Conservation (phyloP, 1,284 basidiomycete genomes). For the Hymenochaete sp. region DNA sequence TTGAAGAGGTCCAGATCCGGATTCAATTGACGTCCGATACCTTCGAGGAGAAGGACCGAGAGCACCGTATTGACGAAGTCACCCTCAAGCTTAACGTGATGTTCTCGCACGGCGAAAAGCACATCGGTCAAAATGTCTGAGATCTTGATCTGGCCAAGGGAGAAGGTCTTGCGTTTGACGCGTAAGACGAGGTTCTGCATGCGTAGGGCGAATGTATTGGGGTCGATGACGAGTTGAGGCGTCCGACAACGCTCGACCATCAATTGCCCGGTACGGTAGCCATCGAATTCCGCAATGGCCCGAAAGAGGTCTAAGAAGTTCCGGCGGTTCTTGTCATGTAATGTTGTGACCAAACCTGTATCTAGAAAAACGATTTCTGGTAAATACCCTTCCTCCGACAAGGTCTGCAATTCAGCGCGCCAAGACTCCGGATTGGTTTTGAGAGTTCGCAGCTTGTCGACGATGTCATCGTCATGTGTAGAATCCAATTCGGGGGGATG, state of each 20-base stretch:
- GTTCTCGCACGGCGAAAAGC: slow-evolving; percentile 76
- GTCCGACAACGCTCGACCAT: slow-evolving; percentile 96
- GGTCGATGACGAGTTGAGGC: slow-evolving; percentile 85
- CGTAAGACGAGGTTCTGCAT: slow-evolving; percentile 93
- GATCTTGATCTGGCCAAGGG: slow-evolving; percentile 91
- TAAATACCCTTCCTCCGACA: slow-evolving; percentile 72
- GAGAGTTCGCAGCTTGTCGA: slow-evolving; percentile 56
- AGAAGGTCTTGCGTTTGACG: slow-evolving; percentile 96
- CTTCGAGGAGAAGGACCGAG: slow-evolving; percentile 88
- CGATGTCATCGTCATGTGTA: slow-evolving; percentile 46
- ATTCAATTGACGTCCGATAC: slow-evolving; percentile 91
- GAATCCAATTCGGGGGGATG: slow-evolving; percentile 29
- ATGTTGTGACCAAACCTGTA: slow-evolving; percentile 86
- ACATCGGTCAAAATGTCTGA: slow-evolving; percentile 89
- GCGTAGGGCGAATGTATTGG: slow-evolving; percentile 92
- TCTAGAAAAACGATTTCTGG: slow-evolving; percentile 97
- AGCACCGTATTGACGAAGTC: slow-evolving; percentile 99
- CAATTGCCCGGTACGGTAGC: slow-evolving; percentile 86
- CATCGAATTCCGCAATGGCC: slow-evolving; percentile 94
- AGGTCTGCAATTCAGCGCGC: slow-evolving; percentile 57
- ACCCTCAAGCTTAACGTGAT: slow-evolving; percentile 98
- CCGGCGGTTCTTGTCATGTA: slow-evolving; percentile 71
- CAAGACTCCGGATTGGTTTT: slow-evolving; percentile 56
- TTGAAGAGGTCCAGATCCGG: slow-evolving; percentile 91
- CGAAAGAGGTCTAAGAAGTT: slow-evolving; percentile 98